A percentile compares a stretch with the other conserved stretches of the same genome.
These are phyloP conservation scores for Sextonia rubra DNA, from an alignment of 164 flowering plant species.

Conservation along the genomic window DNA sequence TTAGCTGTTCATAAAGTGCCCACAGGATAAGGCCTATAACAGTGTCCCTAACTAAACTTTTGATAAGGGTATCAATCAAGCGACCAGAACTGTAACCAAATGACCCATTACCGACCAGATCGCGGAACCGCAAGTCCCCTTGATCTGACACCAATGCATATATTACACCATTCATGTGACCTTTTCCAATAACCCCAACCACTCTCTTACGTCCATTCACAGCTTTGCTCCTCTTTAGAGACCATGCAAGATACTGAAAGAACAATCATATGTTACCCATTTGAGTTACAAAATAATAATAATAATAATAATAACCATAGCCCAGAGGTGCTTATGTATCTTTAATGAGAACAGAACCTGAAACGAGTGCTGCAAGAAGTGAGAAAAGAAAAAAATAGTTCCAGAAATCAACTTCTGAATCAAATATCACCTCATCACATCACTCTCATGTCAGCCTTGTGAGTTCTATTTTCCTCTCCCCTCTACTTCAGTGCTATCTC, in stretches of 20 bases:
- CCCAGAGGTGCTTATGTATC: neutral
- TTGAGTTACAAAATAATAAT: neutral
- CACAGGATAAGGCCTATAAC: constrained; percentile 57
- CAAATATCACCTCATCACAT: too few relatives aligned
- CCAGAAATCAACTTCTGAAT: too few relatives aligned
- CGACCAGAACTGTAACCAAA: constrained; percentile 26
- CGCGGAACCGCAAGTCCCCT: constrained; percentile 75
- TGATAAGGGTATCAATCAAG: constrained; percentile 37
- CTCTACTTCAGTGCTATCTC: too few relatives aligned
- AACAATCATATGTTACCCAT: neutral
- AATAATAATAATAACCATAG: neutral
- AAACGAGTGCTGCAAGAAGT: too few relatives aligned
- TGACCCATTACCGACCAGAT: constrained; percentile 51
- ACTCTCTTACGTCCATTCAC: constrained; percentile 69
- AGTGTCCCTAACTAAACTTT: constrained; percentile 67
- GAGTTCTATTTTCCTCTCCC: too few relatives aligned
- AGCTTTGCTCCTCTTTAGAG: constrained; percentile 90
- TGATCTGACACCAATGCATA: constrained; percentile 77
- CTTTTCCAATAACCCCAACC: constrained; percentile 89
- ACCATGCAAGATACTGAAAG: constrained; percentile 86
- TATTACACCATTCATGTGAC: constrained; percentile 92
- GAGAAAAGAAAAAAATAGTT: too few relatives aligned
- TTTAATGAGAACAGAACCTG: neutral
- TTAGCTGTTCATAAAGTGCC: constrained; percentile 59
- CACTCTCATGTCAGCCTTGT: too few relatives aligned